These are phyloP conservation scores for Plasmodium billcollinsi DNA, from an alignment of 169 alveolate species.

Conservation along the genomic window DNA sequence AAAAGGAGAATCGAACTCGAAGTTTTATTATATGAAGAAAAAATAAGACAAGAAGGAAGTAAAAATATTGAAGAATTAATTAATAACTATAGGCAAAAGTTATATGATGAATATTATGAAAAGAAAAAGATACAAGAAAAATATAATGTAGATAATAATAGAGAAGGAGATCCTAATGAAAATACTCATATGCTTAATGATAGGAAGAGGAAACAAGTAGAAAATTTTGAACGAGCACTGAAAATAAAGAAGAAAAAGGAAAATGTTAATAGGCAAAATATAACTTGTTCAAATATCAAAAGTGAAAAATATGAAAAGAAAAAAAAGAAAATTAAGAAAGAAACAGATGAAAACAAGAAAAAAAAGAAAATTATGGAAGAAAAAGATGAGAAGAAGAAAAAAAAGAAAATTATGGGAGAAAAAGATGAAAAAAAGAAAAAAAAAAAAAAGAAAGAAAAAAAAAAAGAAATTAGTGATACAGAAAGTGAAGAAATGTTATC, in stretches of 20 bases:
- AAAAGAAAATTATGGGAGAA: background rate
- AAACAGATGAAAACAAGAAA: background rate
- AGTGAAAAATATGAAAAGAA: background rate
- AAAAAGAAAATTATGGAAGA: background rate
- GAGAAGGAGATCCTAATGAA: constrained; percentile 26
- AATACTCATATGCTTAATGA: constrained; percentile 75
- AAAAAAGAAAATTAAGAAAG: background rate
- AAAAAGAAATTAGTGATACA: background rate
- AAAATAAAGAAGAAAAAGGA: constrained; percentile 39
- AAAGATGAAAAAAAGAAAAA: background rate
- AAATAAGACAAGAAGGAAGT: constrained; percentile 36
- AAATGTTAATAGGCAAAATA: background rate
- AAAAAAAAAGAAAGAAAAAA: background rate
- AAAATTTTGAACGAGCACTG: constrained; percentile 50
- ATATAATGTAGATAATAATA: constrained; percentile 13
- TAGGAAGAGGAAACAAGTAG: constrained; percentile 59
- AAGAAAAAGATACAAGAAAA: constrained; percentile 54
- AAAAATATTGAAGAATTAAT: constrained; percentile 40
- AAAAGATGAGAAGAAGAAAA: background rate
- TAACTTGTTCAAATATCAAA: background rate
- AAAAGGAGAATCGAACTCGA: constrained; percentile 72
- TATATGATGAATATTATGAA: constrained; percentile 73
- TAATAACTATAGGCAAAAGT: constrained; percentile 58
- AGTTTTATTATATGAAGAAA: constrained; percentile 73
- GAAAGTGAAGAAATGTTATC: background rate